These are phyloP conservation scores for Hypholoma sublateritium DNA, from an alignment of 768 basidiomycete genomes.

Conservation along the genomic window DNA sequence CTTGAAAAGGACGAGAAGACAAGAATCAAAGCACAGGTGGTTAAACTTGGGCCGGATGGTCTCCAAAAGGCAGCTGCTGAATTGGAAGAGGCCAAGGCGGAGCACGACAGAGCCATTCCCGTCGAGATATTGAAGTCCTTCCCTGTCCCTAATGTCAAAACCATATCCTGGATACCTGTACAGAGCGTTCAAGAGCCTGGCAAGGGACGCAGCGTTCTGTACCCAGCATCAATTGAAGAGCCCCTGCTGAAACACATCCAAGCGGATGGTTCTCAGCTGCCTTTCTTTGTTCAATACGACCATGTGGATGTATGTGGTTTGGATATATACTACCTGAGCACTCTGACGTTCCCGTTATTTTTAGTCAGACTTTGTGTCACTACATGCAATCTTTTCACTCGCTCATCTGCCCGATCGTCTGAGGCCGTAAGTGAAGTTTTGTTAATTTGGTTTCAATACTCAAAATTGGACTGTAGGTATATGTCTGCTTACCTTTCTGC, in stretches of 20 bases:
- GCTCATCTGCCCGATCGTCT: conserved; percentile 69
- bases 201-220: conserved; percentile 36
- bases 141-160: conserved; percentile 88
- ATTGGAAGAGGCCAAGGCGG: conserved; percentile 81
- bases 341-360: conserved; percentile 5
- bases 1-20: conserved; percentile 81
- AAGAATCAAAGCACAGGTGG: conserved; percentile 68
- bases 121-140: conserved; percentile 77
- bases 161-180: conserved; percentile 89
- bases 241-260: conserved; percentile 64
- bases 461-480: conserved; percentile 46
- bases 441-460: conserved; percentile 6
- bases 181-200: conserved; percentile 63
- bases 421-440: conserved; percentile 56
- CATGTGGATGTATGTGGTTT: conserved; percentile 71
- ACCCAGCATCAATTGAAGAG: conserved; percentile 27
- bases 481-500: conserved; percentile 75
- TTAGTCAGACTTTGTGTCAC: conserved; percentile 89
- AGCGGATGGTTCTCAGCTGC: conserved; percentile 62
- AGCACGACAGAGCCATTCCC: conserved; percentile 85
- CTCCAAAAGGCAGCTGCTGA: conserved; percentile 65
- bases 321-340: not conserved
- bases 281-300: conserved; percentile 93
- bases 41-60: conserved; percentile 76
- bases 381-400: conserved; percentile 80